phyloP scores from a whole-genome alignment of 1,284 basidiomycete species.

The Sporisorium exsertum region DNA sequence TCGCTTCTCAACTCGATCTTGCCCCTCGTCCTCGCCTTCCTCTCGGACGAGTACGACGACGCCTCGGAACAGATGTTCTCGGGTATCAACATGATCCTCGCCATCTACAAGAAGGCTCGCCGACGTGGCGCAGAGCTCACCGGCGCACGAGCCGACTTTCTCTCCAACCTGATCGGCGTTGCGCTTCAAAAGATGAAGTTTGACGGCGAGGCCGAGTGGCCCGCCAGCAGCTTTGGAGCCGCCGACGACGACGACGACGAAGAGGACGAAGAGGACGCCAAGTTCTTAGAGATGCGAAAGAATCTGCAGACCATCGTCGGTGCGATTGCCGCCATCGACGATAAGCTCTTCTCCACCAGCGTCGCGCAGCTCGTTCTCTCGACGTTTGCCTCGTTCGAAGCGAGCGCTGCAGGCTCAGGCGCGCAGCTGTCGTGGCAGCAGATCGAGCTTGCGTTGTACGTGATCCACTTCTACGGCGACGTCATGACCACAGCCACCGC shows the following conservation, averaged over 20 bases:
- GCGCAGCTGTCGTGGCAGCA: constrained; percentile 85
- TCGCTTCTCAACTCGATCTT: constrained; percentile 78
- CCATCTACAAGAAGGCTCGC: constrained; percentile 65
- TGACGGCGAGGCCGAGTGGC: constrained; percentile 83
- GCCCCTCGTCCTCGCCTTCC: constrained; percentile 86
- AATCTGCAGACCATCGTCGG: constrained; percentile 86
- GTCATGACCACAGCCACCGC: constrained; percentile 62
- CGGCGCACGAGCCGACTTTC: constrained; percentile 73
- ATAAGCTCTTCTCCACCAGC: constrained; percentile 80
- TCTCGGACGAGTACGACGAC: constrained; percentile 80
- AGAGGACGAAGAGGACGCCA: constrained; percentile 82
- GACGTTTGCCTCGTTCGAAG: constrained; percentile 78
- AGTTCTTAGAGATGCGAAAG: constrained; percentile 87
- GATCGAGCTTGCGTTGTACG: constrained; percentile 89
- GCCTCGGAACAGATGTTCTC: constrained; percentile 63
- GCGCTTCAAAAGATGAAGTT: constrained; percentile 80
- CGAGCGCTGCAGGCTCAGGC: constrained; percentile 72
- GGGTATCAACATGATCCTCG: constrained; percentile 57
- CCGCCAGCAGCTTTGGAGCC: constrained; percentile 72
- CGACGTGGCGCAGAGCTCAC: constrained; percentile 48
- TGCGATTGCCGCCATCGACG: constrained; percentile 82
- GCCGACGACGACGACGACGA: constrained; percentile 77
- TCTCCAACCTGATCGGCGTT: constrained; percentile 82
- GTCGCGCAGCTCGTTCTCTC: constrained; percentile 79
- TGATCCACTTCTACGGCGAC: constrained; percentile 94